These are phyloP conservation scores for Nitzschia palea DNA, from an alignment of 108 stramenopile genomes.

Conservation along the genomic window DNA sequence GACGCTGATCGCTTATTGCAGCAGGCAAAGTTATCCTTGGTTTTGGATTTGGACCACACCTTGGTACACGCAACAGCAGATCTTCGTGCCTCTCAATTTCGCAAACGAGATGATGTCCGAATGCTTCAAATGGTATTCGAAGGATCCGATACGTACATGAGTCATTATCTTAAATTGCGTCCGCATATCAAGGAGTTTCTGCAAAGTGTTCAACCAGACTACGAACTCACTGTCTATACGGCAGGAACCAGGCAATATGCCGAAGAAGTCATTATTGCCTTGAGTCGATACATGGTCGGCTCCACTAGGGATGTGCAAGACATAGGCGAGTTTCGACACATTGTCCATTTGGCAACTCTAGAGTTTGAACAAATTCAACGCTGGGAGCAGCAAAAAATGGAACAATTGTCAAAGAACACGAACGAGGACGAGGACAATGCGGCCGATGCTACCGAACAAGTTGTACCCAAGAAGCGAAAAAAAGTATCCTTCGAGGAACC, in stretches of 20 bases:
- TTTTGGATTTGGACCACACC: slow-evolving; percentile 89
- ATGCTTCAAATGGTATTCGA: slow-evolving; percentile 34
- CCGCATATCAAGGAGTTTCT: slow-evolving; percentile 81
- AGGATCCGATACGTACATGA: slow-evolving; percentile 24
- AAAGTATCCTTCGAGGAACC: slow-evolving; percentile 36
- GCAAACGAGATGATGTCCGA: slow-evolving; percentile 58
- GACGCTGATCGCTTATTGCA: slow-evolving; percentile 45
- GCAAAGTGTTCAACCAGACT: slow-evolving; percentile 44
- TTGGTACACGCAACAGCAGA: slow-evolving; percentile 87
- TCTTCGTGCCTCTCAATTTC: slow-evolving; percentile 53
- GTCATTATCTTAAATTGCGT: slow-evolving; percentile 82
- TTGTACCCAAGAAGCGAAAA: slow-evolving; percentile 32
- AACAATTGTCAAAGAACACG: neutral
- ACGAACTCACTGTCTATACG: slow-evolving; percentile 86
- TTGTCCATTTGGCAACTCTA: slow-evolving; percentile 29
- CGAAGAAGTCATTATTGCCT: slow-evolving; percentile 76
- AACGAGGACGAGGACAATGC: neutral
- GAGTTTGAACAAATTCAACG: slow-evolving; percentile 14
- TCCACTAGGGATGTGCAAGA: slow-evolving; percentile 39
- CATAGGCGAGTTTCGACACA: slow-evolving; percentile 36
- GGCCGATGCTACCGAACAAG: neutral
- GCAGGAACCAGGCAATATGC: slow-evolving; percentile 90
- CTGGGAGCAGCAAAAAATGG: neutral
- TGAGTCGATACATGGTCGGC: slow-evolving; percentile 72
- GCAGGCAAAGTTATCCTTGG: slow-evolving; percentile 63